Base-by-base conservation (phyloP, 768 basidiomycete species). In the Hortiboletus flavorubellus region DNA sequence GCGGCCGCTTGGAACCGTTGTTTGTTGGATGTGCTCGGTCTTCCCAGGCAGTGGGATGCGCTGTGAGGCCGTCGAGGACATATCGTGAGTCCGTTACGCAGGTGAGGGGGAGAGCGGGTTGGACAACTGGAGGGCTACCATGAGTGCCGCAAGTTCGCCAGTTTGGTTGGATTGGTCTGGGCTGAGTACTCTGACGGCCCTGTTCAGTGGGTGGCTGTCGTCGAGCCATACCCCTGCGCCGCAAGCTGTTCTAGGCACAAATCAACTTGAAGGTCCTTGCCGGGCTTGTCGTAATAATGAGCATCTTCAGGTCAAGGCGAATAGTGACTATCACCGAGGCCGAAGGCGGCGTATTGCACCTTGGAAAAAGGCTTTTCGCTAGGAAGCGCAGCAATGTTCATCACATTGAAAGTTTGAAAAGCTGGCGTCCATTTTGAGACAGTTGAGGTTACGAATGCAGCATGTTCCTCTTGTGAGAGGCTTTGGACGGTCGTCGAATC, bases 221-320 rank as follows among this genome's bases (percentile, higher is more conserved):
- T n/a, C n/a, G n/a, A n/a, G n/a, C n/a, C n/a, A n/a, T n/a, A n/a
- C n/a, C n/a, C n/a, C n/a, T n/a, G n/a, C n/a, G n/a, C n/a, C n/a
- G n/a, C 92, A 44, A 97, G 83, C 49, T 81, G 80, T 67, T 86
- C 84, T 16, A 98, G 77, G 16, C 86, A 85, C 23, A 79, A 74
- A 73, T 94, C 87, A 49, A n/a, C n/a, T n/a, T n/a, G n/a, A n/a
- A 98, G 84, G 58, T 98, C 96, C 73, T 93, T 95, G 16, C 86
- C 82, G 0, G 96, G 86, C 73, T 93, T 97, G 80, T 98, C 98
- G 79, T 98, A 99, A 73, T 96, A 98, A 64, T 93, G 90, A n/a
- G 87, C 87, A 66, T 98, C 97, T 71, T 98, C 94, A 16, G 90
- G 81, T 40, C 97, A 83, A 9, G 97, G 97, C 97, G 97, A 99